A percentile compares a stretch with the other conserved stretches of the same genome.
These are phyloP conservation scores for Cryptococcus neoformans DNA, from an alignment of 1,284 basidiomycete genomes.

Conservation along the genomic window DNA sequence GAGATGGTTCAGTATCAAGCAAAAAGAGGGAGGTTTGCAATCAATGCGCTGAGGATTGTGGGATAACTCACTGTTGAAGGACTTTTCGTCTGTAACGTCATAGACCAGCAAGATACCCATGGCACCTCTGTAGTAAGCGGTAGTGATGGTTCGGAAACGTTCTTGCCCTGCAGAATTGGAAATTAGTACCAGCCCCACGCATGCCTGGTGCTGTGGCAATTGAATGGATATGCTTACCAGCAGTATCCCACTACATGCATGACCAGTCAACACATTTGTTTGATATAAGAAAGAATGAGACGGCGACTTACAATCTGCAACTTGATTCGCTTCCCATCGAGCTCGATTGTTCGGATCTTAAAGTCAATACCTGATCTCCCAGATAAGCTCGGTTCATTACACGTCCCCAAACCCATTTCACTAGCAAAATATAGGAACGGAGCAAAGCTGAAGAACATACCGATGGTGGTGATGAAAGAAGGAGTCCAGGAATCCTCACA, in stretches of 20 bases:
- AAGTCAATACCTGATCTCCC: constrained; percentile 25
- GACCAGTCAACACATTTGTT: neutral
- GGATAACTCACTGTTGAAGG: constrained; percentile 80
- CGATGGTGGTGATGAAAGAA: constrained; percentile 99
- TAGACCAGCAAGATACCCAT: constrained; percentile 99
- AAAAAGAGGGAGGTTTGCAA: neutral
- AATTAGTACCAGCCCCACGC: neutral
- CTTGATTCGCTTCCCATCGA: constrained; percentile 99
- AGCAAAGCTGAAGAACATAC: constrained; percentile 14
- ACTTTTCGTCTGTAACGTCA: constrained; percentile 97
- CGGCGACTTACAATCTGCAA: constrained; percentile 85
- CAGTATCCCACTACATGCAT: constrained; percentile 86
- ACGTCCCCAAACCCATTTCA: neutral
- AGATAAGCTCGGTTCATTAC: constrained; percentile 1
- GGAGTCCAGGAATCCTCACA: constrained; percentile 99
- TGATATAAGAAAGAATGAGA: neutral
- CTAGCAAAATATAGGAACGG: neutral
- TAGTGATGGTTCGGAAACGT: constrained; percentile 98
- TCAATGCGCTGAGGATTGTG: neutral
- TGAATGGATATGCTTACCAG: constrained; percentile 52
- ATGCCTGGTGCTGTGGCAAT: neutral
- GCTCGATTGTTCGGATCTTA: constrained; percentile 92
- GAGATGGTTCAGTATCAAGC: constrained; percentile 8
- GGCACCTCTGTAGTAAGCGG: constrained; percentile 99
- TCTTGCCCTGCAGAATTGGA: constrained; percentile 67